Percentiles rank a stretch among this genome's conserved stretches.
Conservation (phyloP, 2,329 filamentous ascomycete species). For the Pseudofabraea citricarpa region DNA sequence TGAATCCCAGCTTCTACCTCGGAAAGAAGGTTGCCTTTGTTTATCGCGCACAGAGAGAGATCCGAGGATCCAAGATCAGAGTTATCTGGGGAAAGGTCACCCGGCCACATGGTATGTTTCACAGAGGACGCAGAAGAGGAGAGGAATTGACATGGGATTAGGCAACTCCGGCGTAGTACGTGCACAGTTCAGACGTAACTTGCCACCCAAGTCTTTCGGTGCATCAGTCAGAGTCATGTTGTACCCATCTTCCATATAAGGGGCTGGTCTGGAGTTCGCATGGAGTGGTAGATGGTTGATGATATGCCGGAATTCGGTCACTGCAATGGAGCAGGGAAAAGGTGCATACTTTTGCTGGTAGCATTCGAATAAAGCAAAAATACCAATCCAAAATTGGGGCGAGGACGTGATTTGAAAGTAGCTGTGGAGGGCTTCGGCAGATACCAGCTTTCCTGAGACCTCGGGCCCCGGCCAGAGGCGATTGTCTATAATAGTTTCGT, state of each 20-base stretch:
- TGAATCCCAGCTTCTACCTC: slow-evolving; percentile 70
- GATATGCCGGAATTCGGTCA: slow-evolving; percentile 55
- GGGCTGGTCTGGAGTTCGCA: slow-evolving; percentile 42
- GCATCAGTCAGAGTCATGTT: slow-evolving; percentile 95
- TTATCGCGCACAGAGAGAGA: slow-evolving; percentile 92
- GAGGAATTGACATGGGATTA: slow-evolving; percentile 30
- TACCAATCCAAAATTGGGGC: slow-evolving; percentile 22
- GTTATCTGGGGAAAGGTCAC: slow-evolving; percentile 99
- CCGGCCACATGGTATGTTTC: slow-evolving; percentile 76
- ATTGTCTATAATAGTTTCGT: too few relatives aligned
- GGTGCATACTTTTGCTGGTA: slow-evolving; percentile 48
- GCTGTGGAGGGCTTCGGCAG: slow-evolving; percentile 3
- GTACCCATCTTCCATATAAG: slow-evolving; percentile 96
- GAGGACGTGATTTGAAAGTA: slow-evolving; percentile 10
- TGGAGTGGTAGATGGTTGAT: slow-evolving; percentile 56
- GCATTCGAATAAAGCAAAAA: slow-evolving; percentile 47
- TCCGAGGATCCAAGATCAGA: slow-evolving; percentile 96
- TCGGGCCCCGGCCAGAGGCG: too few relatives aligned
- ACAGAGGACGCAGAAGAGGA: background rate
- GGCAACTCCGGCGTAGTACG: slow-evolving; percentile 98
- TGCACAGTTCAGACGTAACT: slow-evolving; percentile 94
- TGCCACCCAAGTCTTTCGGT: slow-evolving; percentile 94
- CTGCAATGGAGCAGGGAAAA: slow-evolving; percentile 41
- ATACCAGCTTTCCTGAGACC: slow-evolving; percentile 3
- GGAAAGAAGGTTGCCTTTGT: slow-evolving; percentile 99